Evolutionary conservation across 2,329 filamentous ascomycete species (phyloP).

Genomic region (Chaetomium sp.): DNA sequence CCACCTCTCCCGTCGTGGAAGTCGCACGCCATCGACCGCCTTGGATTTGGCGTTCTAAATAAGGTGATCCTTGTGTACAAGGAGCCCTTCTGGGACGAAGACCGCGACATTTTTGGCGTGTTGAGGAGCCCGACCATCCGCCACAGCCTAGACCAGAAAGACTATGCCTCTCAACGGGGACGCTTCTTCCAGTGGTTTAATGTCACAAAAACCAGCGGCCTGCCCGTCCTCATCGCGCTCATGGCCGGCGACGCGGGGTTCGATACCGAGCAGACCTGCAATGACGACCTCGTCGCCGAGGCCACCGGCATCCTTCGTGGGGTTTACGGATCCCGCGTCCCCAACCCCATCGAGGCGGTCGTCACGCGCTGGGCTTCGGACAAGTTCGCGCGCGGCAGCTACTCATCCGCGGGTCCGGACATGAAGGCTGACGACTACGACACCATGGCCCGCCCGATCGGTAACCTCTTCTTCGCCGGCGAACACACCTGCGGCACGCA

Average conservation of each 20-base stretch:
- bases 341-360: conserved; percentile 79
- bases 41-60: conserved; percentile 93
- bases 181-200: conserved; percentile 99
- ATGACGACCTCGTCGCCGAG: conserved; percentile 76
- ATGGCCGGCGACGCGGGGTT: conserved; percentile 96
- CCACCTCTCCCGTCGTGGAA: conserved; percentile 91
- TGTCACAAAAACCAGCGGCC: conserved; percentile 82
- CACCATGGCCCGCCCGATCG: conserved; percentile 79
- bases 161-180: conserved; percentile 79
- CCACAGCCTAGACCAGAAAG: conserved; percentile 73
- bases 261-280: conserved; percentile 76
- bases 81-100: conserved; percentile 84
- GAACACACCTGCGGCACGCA: conserved; percentile 96
- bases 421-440: conserved; percentile 90
- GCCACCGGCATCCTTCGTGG: conserved; percentile 76
- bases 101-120: conserved; percentile 91
- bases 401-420: conserved; percentile 85
- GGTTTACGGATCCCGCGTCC: conserved; percentile 72
- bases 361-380: conserved; percentile 93
- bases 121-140: conserved; percentile 71
- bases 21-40: conserved; percentile 71
- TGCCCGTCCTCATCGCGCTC: conserved; percentile 84
- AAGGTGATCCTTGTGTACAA: conserved; percentile 93
- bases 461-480: conserved; percentile 91
- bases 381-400: conserved; percentile 88